Evolutionary conservation across 2,329 filamentous ascomycete species (phyloP), one percentile per base, ranked within the genome.

Genomic region (Penicillium sp.): DNA sequence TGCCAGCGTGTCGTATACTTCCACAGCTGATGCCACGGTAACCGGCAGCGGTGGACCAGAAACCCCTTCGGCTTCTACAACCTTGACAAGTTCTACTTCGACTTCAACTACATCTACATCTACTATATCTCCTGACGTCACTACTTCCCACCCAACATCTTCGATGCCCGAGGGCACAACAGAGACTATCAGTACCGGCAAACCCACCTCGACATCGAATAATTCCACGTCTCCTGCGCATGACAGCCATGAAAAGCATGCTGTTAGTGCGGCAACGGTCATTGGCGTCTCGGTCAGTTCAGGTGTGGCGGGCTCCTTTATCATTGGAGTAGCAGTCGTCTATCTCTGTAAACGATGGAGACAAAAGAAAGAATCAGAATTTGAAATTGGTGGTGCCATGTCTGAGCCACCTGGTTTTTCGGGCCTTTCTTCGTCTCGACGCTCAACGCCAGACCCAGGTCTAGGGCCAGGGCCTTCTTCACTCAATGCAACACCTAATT

Each of bases 301-400:
- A 20, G 63, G 62, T 0, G 44, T 66, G 19, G 59, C 64, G 4
- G 62, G 55, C 2, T 54, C 56, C n/a, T 62, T 66, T 36, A 50
- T 67, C 13, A 45, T 65, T 7, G 58, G 54, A 0, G 53, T 65
- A 8, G 49, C 58, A 4, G 48, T 67, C 7, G 58, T 64, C 21
- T 58, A 60, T 37, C 60, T 56, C 28, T 55, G 58, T 32, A 55
- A 58, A 20, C 58, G 48, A 42, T 53, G 58, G 36, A 58, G 53
- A 38, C 54, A 54, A 11, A 57, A 46, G 15, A 47, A 53, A 5
- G 45, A 62, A 16, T 50, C 45, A 4, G 48, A 64, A 27, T 69
- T 67, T 32, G 66, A 69, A 35, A 68, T 67, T 43, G 66, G 65
- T 17, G 66, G 64, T 2, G 39, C 50, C 8, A 67, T 68, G 64